Conservation (phyloP, 2,329 filamentous ascomycete genomes). For the Coniella vitis region DNA sequence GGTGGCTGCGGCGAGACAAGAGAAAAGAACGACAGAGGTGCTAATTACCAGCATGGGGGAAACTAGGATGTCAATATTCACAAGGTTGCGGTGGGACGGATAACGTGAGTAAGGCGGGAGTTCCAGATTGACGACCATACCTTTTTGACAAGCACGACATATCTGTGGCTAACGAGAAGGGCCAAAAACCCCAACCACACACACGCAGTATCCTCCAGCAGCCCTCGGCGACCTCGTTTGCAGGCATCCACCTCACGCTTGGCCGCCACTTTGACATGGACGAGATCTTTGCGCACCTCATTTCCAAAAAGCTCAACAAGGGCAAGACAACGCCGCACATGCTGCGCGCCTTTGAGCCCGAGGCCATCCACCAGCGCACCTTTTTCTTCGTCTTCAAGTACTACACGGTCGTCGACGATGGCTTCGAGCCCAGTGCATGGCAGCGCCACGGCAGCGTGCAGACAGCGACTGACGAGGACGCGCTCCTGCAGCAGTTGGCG, state of each 20-base stretch:
- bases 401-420: constrained; percentile 52
- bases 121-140: no score
- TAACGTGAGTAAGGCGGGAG: constrained; percentile 42
- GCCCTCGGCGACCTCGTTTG: constrained; percentile 53
- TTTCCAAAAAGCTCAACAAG: constrained; percentile 38
- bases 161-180: no score
- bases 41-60: no score
- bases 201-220: constrained; percentile 55
- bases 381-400: constrained; percentile 62
- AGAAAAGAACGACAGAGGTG: no score
- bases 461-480: constrained; percentile 11
- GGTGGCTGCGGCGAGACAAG: no score
- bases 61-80: constrained; percentile 29
- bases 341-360: constrained; percentile 40
- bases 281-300: constrained; percentile 48
- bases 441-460: constrained; percentile 47
- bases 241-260: constrained; percentile 52
- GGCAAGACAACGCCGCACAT: constrained; percentile 41
- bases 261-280: constrained; percentile 54
- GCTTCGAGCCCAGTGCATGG: constrained; percentile 52
- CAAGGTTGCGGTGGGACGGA: constrained; percentile 44
- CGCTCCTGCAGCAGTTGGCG: no score
- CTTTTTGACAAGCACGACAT: no score
- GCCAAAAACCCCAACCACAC: no score
- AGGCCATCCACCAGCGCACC: constrained; percentile 42